phyloP scores from a whole-genome alignment of 2,329 filamentous ascomycete genomes.

The Colletotrichum melonis region DNA sequence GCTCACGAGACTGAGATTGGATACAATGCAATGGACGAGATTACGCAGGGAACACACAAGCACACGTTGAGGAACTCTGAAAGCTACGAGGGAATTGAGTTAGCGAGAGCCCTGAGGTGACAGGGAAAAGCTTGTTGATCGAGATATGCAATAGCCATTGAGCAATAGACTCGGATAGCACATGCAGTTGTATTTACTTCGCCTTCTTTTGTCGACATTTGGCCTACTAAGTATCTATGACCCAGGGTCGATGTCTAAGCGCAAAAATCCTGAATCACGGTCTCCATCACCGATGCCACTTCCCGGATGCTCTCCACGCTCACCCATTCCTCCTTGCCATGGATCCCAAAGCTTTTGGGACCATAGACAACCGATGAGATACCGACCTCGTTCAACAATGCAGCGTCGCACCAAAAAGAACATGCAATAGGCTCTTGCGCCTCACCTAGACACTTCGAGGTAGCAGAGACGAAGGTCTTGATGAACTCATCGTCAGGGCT shows the following conservation, averaged over 20 bases:
- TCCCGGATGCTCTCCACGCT: conserved; percentile 54
- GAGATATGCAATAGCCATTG: not conserved
- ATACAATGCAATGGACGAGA: conserved; percentile 1
- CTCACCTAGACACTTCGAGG: conserved; percentile 41
- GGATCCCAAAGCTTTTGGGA: conserved; percentile 59
- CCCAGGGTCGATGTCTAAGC: not conserved
- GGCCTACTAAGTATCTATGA: not conserved
- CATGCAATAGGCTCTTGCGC: conserved; percentile 43
- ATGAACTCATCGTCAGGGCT: conserved; percentile 42
- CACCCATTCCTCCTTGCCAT: conserved; percentile 63
- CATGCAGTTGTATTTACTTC: not conserved
- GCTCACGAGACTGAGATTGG: not conserved
- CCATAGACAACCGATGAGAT: conserved; percentile 61
- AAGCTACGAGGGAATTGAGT: not conserved
- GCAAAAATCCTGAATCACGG: conserved; percentile 45
- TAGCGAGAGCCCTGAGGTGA: not conserved
- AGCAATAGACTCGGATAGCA: not conserved
- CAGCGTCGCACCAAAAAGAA: conserved; percentile 63
- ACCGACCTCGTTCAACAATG: conserved; percentile 55
- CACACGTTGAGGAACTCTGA: not conserved
- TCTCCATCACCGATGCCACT: conserved; percentile 43
- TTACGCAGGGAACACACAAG: not conserved
- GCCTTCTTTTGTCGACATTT: not conserved
- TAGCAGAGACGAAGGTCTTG: conserved; percentile 12
- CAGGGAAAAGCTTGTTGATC: not conserved